Conservation (phyloP, 2,329 filamentous ascomycete species). For the Dactylonectria macrodidyma region DNA sequence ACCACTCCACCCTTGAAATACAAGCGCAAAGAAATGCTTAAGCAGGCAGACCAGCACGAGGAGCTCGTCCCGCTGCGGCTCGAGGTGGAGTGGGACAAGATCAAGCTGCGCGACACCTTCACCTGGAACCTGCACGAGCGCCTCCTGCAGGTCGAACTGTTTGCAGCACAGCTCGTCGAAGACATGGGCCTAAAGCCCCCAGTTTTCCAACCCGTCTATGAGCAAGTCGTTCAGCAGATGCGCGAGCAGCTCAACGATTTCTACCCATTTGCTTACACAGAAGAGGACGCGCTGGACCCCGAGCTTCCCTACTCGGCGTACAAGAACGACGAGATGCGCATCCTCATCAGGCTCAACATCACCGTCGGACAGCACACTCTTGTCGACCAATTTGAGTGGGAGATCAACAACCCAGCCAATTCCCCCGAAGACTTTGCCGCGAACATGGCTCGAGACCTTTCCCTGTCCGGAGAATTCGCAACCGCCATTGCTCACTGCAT, state of each 20-base stretch:
- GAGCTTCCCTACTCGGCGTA: slow-evolving; percentile 93
- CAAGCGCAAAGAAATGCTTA: slow-evolving; percentile 83
- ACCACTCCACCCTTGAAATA: slow-evolving; percentile 82
- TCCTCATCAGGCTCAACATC: slow-evolving; percentile 96
- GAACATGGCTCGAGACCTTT: slow-evolving; percentile 90
- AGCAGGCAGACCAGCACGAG: slow-evolving; percentile 91
- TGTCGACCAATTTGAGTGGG: slow-evolving; percentile 99
- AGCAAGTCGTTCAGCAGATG: slow-evolving; percentile 77
- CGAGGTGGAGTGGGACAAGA: slow-evolving; percentile 95
- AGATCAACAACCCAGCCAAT: slow-evolving; percentile 95
- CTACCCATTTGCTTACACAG: slow-evolving; percentile 90
- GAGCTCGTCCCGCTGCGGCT: slow-evolving; percentile 92
- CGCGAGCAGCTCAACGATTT: slow-evolving; percentile 93
- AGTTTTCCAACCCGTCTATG: slow-evolving; percentile 73
- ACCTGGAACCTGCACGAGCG: slow-evolving; percentile 98
- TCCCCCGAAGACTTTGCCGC: slow-evolving; percentile 94
- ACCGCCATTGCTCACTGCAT: slow-evolving; percentile 99
- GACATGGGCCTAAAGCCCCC: slow-evolving; percentile 87
- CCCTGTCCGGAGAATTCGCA: slow-evolving; percentile 93
- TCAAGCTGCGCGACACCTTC: slow-evolving; percentile 96
- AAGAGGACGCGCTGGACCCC: slow-evolving; percentile 91
- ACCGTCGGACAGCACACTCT: slow-evolving; percentile 96
- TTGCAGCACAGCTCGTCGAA: slow-evolving; percentile 91
- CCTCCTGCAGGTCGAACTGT: slow-evolving; percentile 82
- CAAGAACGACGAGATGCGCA: slow-evolving; percentile 99